A percentile compares a stretch with the other conserved stretches of the same genome.
Conservation (phyloP, 768 basidiomycete genomes). For the Hygrocybe coccinea region DNA sequence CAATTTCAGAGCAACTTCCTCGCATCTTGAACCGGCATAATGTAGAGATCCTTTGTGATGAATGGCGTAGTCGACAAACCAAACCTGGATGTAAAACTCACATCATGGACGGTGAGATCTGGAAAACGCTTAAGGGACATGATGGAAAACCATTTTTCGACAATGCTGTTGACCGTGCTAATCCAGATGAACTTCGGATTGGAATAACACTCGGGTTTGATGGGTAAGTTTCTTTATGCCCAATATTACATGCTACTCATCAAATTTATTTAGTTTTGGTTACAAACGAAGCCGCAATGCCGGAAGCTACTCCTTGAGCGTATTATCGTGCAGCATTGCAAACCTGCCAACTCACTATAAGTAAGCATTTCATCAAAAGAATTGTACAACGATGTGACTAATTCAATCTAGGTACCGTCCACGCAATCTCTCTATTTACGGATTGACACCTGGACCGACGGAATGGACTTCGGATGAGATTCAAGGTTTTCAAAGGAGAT, state of each 20-base stretch:
- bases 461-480: slow-evolving; percentile 19
- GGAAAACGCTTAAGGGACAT: neutral
- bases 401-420: slow-evolving; percentile 17
- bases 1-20: neutral
- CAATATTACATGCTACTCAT: neutral
- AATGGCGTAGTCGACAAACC: neutral
- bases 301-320: slow-evolving; percentile 25
- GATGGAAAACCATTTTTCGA: neutral
- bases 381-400: neutral
- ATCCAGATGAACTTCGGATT: neutral
- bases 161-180: neutral
- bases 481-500: slow-evolving; percentile 12
- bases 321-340: slow-evolving; percentile 23
- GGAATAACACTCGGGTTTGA: neutral
- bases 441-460: slow-evolving; percentile 24
- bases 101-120: neutral
- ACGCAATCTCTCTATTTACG: slow-evolving; percentile 17
- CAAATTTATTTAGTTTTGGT: slow-evolving; percentile 24
- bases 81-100: neutral
- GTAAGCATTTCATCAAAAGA: slow-evolving; percentile 6
- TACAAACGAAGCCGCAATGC: slow-evolving; percentile 20
- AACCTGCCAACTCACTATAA: slow-evolving; percentile 21
- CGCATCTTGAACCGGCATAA: neutral
- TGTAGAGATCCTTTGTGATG: neutral
- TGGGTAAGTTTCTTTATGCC: neutral